Base-by-base conservation (phyloP, 2,329 filamentous ascomycete species). In the Sclerotinia glacialis region DNA sequence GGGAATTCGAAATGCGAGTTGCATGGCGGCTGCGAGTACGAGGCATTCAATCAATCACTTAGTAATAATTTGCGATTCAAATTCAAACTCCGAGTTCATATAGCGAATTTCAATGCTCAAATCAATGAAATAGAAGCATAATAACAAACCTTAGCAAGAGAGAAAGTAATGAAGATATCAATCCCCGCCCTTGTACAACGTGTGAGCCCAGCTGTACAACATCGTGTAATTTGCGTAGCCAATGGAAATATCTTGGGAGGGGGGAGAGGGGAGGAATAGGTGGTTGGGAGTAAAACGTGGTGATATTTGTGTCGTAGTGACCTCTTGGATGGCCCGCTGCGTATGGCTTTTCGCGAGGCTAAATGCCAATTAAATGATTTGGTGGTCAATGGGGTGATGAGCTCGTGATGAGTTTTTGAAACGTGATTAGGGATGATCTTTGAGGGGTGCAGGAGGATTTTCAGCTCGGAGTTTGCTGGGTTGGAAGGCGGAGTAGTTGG, bases 171-270 rank as follows among this genome's bases (percentile, higher is more conserved):
- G 56, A 34, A 21, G 28, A 12, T 11, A 34, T 47, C 56, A 31
- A 46, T 59, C 56, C 56, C 28, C 56, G 56, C 56, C 26, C 26
- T 46, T 34, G 56, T 59, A 23, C 42, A 14, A 34, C 56, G 16
- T n/a, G 40, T 31, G 42, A 14, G 14, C 12, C 44, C 42, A 47
- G 28, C 44, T 49, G 28, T 60, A 34, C 44, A n/a, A 60, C 44
- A 49, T 59, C 40, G 44, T 26, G 58, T 28, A 34, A 23, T 11
- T n/a, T 47, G 21, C 4, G 2, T 40, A n/a, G 12, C 56, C 56
- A 60, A 60, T 60, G 3, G 2, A 60, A 34, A 18, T 23, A 5
- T 14, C 1, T 11, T 47, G 7, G 56, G n/a, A n/a, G n/a, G n/a
- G n/a, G n/a, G n/a, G n/a, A n/a, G n/a, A n/a, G n/a, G n/a, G n/a